phyloP scores from a whole-genome alignment of 2,329 filamentous ascomycete species.

The Stachybotrys elegans region DNA sequence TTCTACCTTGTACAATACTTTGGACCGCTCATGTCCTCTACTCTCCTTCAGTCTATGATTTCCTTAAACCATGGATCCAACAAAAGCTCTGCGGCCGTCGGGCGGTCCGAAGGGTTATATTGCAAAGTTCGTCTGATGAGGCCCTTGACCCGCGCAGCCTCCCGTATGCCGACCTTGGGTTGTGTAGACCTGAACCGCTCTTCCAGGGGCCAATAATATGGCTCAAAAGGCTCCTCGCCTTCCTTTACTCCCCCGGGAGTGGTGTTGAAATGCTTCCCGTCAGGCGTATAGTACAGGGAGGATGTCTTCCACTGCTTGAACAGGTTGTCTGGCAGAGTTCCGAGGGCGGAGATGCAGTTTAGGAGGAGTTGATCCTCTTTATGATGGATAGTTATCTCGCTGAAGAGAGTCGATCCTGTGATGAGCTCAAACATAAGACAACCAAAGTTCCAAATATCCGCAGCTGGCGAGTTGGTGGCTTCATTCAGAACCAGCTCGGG shows the following conservation, averaged over 20 bases:
- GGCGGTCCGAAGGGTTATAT: conserved; percentile 23
- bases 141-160: conserved; percentile 16
- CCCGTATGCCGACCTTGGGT: conserved; percentile 16
- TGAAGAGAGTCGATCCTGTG: conserved; percentile 21
- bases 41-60: too few relatives aligned
- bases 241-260: conserved; percentile 14
- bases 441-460: conserved; percentile 25
- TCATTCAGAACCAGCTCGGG: conserved; percentile 21
- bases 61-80: conserved; percentile 21
- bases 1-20: too few relatives aligned
- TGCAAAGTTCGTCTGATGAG: conserved; percentile 23
- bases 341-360: conserved; percentile 12
- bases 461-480: conserved; percentile 11
- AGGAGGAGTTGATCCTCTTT: conserved; percentile 18
- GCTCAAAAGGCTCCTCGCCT: conserved; percentile 15
- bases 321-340: conserved; percentile 13
- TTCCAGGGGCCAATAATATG: conserved; percentile 18
- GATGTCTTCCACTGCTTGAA: conserved; percentile 16
- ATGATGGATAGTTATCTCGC: conserved; percentile 10
- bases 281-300: conserved; percentile 19
- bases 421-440: conserved; percentile 24
- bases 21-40: too few relatives aligned
- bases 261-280: conserved; percentile 19
- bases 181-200: conserved; percentile 15
- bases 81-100: conserved; percentile 20